These are phyloP conservation scores for Harrya chromipes DNA, from an alignment of 768 basidiomycete genomes.

Conservation along the genomic window DNA sequence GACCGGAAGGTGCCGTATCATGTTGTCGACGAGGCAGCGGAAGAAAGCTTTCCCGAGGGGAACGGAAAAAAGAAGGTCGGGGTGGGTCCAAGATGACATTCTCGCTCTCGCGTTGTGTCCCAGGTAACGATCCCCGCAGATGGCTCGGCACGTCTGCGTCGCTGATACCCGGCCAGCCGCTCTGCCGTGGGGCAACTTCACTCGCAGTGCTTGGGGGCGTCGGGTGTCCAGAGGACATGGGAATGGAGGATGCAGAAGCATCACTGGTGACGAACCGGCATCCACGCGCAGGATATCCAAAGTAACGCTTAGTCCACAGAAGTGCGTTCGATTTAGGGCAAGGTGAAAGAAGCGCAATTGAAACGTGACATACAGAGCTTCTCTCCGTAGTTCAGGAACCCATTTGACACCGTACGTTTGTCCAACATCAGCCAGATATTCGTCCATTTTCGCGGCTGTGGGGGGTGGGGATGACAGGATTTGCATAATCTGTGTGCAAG, in stretches of 20 bases:
- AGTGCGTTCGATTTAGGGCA: neutral
- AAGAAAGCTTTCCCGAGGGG: constrained; percentile 55
- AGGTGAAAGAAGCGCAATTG: neutral
- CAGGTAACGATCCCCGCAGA: constrained; percentile 43
- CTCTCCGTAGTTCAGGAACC: constrained; percentile 56
- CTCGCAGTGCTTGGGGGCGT: constrained; percentile 21
- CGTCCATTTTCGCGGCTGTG: constrained; percentile 53
- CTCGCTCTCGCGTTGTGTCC: constrained; percentile 33
- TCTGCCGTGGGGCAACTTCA: constrained; percentile 16
- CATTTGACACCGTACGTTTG: constrained; percentile 53
- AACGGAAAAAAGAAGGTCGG: constrained; percentile 55
- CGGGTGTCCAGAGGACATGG: constrained; percentile 1
- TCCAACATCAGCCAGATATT: constrained; percentile 53
- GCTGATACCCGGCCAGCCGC: constrained; percentile 12
- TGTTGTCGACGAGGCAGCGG: constrained; percentile 32
- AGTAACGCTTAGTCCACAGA: constrained; percentile 47
- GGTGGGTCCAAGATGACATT: constrained; percentile 46
- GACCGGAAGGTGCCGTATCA: constrained; percentile 32
- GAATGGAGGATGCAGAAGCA: constrained; percentile 2
- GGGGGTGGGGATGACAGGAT: constrained; percentile 52
- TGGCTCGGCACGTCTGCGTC: constrained; percentile 3
- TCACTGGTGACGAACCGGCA: constrained; percentile 33
- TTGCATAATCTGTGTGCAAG: constrained; percentile 43
- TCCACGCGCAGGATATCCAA: constrained; percentile 56
- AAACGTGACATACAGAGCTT: constrained; percentile 52